Evolutionary conservation across 1,139 yeast species (phyloP), one percentile per base, ranked within the genome.

Genomic region (Blastobotrys aristatus): DNA sequence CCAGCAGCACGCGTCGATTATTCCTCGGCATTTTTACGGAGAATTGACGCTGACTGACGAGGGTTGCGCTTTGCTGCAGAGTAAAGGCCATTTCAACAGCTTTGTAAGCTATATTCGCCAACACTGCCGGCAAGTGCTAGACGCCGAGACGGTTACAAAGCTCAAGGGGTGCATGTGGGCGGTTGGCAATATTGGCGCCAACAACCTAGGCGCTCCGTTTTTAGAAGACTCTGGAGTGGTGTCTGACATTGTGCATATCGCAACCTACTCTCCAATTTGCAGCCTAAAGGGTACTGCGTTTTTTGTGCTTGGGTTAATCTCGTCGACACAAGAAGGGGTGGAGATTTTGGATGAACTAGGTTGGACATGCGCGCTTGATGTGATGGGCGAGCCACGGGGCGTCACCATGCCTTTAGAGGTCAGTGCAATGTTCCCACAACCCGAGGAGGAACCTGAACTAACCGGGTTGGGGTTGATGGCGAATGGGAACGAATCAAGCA

Each of bases 151-250:
- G 31, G 54, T 73, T 13, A 48, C 67, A n/a, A 74, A 73, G 47
- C 64, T 89, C 24, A 87, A 86, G 59, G 88, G 90, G 14, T 79
- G 84, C 43, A 61, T 90, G 42, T 92, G 97, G 97, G 84, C 95
- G 2, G 73, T 87, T 38, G 97, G 97, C 0, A 82, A 82, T 57
- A 81, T 89, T 35, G 89, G 90, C 1, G 77, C 89, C 8, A 62
- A 65, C n/a, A 52, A 61, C 0, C 70, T 73, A 48, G 96, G 96
- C 0, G 79, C 84, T 27, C 77, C 79, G 39, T 70, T 87, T 35
- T 64, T 88, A 41, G 88, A 84, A 57, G 75, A 83, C 17, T 69
- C 79, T 50, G 76, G 75, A 10, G 69, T 78, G n/a, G 77, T 79
- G 5, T 74, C 72, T 40, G 79, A 78, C 50, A 74, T 83, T 37